Evolutionary conservation across 306 rosid genomes (phyloP), one percentile per base, ranked within the genome.

Genomic region (Prunus mongolica): DNA sequence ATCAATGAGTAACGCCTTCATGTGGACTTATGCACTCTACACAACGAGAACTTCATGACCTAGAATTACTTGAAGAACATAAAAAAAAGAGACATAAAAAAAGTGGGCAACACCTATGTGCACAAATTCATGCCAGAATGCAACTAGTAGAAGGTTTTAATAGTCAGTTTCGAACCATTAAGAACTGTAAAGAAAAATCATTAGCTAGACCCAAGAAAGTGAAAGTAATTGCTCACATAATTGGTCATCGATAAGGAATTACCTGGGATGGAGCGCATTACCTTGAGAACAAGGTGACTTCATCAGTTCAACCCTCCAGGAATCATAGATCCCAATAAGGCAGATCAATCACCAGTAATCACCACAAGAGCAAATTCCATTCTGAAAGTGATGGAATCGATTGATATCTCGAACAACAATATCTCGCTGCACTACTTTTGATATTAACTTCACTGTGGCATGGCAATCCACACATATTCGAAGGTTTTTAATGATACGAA

Each of bases 401-500:
- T 87, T 89, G 72, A 88, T 86, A 82, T 91, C 97, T 84, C 97
- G 83, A 63, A 93, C 81, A 67, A 88, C 65, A 61, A 93, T 88
- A 67, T 86, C 78, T 69, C 96, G 84, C 69, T 76, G 83, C 56
- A 87, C 86, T 58, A 78, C 75, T 83, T 83, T 86, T 4, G 97
- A 84, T 67, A 93, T 87, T 72, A 89, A 81, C 85, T 93, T 93
- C 38, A 91, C 65, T 12, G 83, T 95, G 74, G 81, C 80, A 82
- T 93, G 96, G 80, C 97, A 91, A 76, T 93, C 98, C 56, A 87
- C 90, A 79, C 96, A 93, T 80, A 91, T 89, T 28, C 97, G 84
- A 25, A 91, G 93, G 76, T 88, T 93, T 64, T 93, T 91, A 24
- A 91, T 84, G 56, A 93, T 82, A 28, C 97, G 88, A 60, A 93